These are phyloP conservation scores for Brassica napus DNA, from an alignment of 345 rosid species.

Conservation along the genomic window DNA sequence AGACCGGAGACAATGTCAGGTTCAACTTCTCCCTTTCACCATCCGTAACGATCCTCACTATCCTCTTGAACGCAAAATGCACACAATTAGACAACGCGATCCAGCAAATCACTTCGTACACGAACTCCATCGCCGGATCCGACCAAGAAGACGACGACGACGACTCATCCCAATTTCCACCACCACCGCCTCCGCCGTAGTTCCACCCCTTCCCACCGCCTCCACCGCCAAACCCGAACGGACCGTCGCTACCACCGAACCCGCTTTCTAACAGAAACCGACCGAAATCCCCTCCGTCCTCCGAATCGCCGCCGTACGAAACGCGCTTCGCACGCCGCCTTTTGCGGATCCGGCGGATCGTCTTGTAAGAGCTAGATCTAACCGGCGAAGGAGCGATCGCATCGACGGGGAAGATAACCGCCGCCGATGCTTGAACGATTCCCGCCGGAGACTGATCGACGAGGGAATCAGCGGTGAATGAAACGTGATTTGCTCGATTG, in stretches of 20 bases:
- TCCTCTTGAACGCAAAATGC: conserved; percentile 83
- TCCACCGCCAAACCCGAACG: conserved; percentile 50
- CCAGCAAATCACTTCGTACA: conserved; percentile 95
- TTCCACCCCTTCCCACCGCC: conserved; percentile 76
- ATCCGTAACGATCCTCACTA: conserved; percentile 51
- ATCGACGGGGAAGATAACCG: conserved; percentile 46
- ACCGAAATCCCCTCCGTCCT: conserved; percentile 48
- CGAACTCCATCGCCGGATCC: conserved; percentile 61
- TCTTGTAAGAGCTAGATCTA: conserved; percentile 44
- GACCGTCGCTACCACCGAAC: conserved; percentile 43
- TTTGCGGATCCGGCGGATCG: conserved; percentile 55
- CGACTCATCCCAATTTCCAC: conserved; percentile 67
- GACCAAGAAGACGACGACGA: conserved; percentile 51
- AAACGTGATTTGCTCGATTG: conserved; percentile 38
- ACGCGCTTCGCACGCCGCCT: conserved; percentile 62
- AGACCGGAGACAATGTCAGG: conserved; percentile 53
- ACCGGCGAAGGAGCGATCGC: conserved; percentile 61
- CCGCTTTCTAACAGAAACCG: conserved; percentile 51
- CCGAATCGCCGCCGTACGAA: conserved; percentile 48
- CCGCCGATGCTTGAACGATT: conserved; percentile 35
- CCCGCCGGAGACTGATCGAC: conserved; percentile 40
- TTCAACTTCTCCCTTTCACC: conserved; percentile 63
- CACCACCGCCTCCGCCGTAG: conserved; percentile 44
- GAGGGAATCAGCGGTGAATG: conserved; percentile 37
- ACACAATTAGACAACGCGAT: conserved; percentile 83